Base-by-base conservation (phyloP, 352 stramenopile genomes). In the Phytophthora citricola region DNA sequence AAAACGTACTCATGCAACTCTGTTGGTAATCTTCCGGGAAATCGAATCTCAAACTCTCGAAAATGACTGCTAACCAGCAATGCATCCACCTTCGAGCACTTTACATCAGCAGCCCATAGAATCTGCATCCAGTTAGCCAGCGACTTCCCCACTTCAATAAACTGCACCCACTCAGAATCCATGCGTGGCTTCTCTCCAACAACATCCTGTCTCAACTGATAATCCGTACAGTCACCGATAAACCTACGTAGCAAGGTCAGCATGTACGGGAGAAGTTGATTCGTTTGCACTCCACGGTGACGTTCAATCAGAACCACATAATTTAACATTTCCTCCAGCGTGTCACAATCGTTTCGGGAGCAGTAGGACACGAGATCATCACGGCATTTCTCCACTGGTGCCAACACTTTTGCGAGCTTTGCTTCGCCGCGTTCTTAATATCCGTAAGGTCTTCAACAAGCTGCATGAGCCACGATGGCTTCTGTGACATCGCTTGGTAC, bases 381-480 rank as follows among this genome's bases (percentile, higher is more conserved):
- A 34, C 31, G 31, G 31, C 31, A 34, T 11, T 34, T 34, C 31
- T 34, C 31, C 31, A 34, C 31, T 34, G 31, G 31, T 2, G 8
- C 31, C 8, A 34, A 34, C 8, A 34, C 31, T 34, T 34, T 34
- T 34, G 31, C 31, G 31, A 34, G 11, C 11, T 34, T 34, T 34
- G 31, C 14, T 48, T 59, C 12, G 48, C 47, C 9, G 48, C 22
- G 45, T 44, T 48, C 17, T 40, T 29, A 38, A 66, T 12, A 45
- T 43, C 39, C 24, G 26, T 66, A 2, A 66, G 22, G 39, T 66
- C 50, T 15, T 59, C 47, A 14, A 66, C 47, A 32, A 66, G 40
- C 20, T 66, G 58, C 29, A 66, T 66, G 5, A 59, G 17, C 40
- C 46, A 65, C 15, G 46, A 46, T 5, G 36, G 27, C 8, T 65